Conservation (phyloP, 2,329 filamentous ascomycete genomes). For the Colletotrichum eremochloae region DNA sequence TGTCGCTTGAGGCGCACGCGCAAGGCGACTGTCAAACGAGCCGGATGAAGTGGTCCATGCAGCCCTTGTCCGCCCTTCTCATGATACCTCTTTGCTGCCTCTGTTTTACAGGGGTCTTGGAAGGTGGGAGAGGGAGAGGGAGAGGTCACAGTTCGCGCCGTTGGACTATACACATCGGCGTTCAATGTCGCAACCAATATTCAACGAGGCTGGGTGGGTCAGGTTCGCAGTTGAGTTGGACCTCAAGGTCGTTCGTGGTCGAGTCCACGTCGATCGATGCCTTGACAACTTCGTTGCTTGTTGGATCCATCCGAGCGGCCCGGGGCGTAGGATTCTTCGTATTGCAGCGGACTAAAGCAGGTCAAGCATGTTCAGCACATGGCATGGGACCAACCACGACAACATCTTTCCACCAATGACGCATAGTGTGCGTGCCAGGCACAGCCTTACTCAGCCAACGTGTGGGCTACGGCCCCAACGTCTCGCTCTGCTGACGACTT, state of each 20-base stretch:
- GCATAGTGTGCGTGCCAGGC: not conserved
- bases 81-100: no score
- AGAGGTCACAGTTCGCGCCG: not conserved
- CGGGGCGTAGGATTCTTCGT: conserved; percentile 25
- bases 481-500: not conserved
- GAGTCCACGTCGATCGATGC: not conserved
- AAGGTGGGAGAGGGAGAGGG: not conserved
- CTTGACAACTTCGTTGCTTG: not conserved
- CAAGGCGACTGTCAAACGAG: not conserved
- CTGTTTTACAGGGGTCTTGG: no score
- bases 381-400: conserved; percentile 16
- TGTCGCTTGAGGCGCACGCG: conserved; percentile 21
- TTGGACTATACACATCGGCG: not conserved
- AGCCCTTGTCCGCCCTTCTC: no score
- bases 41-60: no score
- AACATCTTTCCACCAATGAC: conserved; percentile 35
- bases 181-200: not conserved
- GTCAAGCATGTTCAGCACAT: conserved; percentile 31
- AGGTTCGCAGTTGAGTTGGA: not conserved
- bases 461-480: not conserved
- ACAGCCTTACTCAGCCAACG: conserved; percentile 22
- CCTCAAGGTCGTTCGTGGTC: not conserved
- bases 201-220: not conserved
- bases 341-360: conserved; percentile 32
- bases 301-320: conserved; percentile 29